Base-by-base conservation (phyloP, 148 eudicot genomes). In the Talinum fruticosum region DNA sequence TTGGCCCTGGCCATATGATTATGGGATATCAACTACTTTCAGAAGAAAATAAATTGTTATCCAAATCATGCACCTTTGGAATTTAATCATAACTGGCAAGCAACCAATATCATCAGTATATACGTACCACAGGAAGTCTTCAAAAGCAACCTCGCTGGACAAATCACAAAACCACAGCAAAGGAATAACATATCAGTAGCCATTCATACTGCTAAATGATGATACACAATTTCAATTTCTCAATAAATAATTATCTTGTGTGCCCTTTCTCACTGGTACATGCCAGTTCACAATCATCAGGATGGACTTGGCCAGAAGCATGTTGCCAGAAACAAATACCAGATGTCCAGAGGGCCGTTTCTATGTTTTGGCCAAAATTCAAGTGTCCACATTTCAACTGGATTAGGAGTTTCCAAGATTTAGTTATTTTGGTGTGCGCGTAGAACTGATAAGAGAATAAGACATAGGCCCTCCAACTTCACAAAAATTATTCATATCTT, bases 61-160 rank as follows among this genome's bases (percentile, higher is more conserved):
- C 12, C 38, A 32, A 10, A 49, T 47, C 8, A 4, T 44, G 61
- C 21, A 72, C 18, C 53, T 19, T 18, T 68, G 47, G 44, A 35
- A 71, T 29, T 51, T 35, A 68, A 59, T 24, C 30, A 51, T 54
- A 29, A 70, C 61, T 66, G 77, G 44, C 64, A 76, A 68, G 66
- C 28, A 34, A 74, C 44, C n/a, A 28, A 57, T 73, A 77, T 32
- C 67, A 44, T 41, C 15, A 80, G 79, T 75, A 61, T 36, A 26
- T 41, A 41, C 88, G 45, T 92, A 95, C 98, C 98, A 91, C 21
- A 95, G 91, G 78, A 95, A 95, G 90, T 91, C 97, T 75, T 95
- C 93, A 84, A 92, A 92, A 64, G 82, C 79, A 84, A 87, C 96
- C 84, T 95, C 89, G 51, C 98, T 95, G 89, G 81, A 79, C 47